Conservation (phyloP, 371 early-diverging fungal species). For the Paraphysoderma sedebokerense region DNA sequence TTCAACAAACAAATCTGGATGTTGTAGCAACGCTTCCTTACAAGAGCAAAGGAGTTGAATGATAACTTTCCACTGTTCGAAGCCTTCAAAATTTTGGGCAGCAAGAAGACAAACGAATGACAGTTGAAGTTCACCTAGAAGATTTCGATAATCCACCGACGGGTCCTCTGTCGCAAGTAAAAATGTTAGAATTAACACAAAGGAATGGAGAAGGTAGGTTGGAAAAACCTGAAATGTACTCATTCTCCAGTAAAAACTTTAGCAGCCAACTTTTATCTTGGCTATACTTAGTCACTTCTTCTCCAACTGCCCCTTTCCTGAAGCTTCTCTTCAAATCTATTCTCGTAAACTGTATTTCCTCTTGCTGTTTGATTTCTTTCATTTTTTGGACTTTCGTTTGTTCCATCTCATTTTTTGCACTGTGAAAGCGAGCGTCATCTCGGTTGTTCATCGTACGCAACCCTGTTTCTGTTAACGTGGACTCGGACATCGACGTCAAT, state of each 20-base stretch:
- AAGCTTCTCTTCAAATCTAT: constrained; percentile 70
- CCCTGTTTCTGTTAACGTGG: constrained; percentile 7
- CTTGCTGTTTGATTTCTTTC: too few relatives aligned
- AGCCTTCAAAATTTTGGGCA: constrained; percentile 68
- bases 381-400: neutral
- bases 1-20: constrained; percentile 22
- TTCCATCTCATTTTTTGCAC: neutral
- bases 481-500: constrained; percentile 9
- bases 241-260: constrained; percentile 15
- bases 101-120: constrained; percentile 61
- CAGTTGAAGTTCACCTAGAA: constrained; percentile 68
- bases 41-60: constrained; percentile 50
- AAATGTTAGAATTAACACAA: neutral
- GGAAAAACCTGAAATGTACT: neutral
- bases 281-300: constrained; percentile 59
- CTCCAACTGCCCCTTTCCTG: constrained; percentile 47
- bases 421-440: neutral
- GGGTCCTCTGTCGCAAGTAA: neutral
- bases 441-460: constrained; percentile 1
- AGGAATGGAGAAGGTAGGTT: too few relatives aligned
- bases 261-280: constrained; percentile 81
- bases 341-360: constrained; percentile 25
- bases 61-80: constrained; percentile 75
- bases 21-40: constrained; percentile 29
- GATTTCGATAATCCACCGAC: neutral